A percentile compares a stretch with the other conserved stretches of the same genome.
Evolutionary conservation across 495 filamentous ascomycete genomes (phyloP).

Genomic region (Penicillium macrosclerotiorum): DNA sequence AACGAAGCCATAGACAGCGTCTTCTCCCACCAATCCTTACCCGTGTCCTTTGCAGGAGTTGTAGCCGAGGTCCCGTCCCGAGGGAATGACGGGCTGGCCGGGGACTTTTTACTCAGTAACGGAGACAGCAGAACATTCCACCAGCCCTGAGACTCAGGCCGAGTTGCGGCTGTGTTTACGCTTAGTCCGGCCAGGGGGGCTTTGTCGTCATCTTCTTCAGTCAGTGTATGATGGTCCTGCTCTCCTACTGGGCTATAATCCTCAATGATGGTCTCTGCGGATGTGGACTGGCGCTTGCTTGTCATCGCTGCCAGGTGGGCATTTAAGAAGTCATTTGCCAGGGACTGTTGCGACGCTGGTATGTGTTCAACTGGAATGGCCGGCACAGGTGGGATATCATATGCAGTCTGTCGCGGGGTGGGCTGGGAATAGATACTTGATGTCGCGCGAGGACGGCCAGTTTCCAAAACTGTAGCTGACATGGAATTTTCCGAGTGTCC

Average conservation of each 20-base stretch:
- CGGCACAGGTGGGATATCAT: conserved; percentile 59
- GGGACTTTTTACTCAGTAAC: conserved; percentile 51
- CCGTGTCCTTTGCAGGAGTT: conserved; percentile 27
- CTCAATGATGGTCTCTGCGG: conserved; percentile 56
- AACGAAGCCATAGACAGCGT: conserved; percentile 17
- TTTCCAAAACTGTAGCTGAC: too few species aligned
- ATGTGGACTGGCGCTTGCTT: conserved; percentile 36
- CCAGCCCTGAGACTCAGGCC: conserved; percentile 72
- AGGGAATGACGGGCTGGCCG: conserved; percentile 28
- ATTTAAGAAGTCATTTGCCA: conserved; percentile 32
- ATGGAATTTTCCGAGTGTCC: too few species aligned
- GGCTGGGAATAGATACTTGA: conserved; percentile 72
- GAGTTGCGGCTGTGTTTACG: conserved; percentile 47
- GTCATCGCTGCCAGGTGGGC: conserved; percentile 29
- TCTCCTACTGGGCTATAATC: conserved; percentile 40
- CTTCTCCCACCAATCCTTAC: conserved; percentile 38
- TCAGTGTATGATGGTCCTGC: conserved; percentile 15
- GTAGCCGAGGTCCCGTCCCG: conserved; percentile 28
- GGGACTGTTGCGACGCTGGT: conserved; percentile 21
- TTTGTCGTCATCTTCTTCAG: conserved; percentile 12
- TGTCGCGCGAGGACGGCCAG: conserved; percentile 45
- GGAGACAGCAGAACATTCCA: conserved; percentile 86
- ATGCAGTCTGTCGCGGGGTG: conserved; percentile 32
- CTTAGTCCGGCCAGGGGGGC: conserved; percentile 30
- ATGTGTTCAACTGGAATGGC: conserved; percentile 52